phyloP scores from a whole-genome alignment of 768 basidiomycete genomes.

The Pisolithus microcarpus region DNA sequence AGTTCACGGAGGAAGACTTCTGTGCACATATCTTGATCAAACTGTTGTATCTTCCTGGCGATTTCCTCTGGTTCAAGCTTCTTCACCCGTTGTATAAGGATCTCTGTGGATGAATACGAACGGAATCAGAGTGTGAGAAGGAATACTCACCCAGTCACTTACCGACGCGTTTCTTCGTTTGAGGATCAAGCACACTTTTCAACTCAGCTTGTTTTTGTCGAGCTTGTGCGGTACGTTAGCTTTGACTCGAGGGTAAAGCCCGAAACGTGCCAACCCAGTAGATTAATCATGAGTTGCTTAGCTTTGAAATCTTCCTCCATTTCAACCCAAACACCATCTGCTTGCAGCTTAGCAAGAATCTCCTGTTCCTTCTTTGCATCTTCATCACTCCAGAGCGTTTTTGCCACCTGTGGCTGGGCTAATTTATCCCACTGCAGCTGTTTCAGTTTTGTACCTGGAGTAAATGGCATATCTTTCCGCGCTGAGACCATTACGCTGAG shows the following conservation, averaged over 20 bases:
- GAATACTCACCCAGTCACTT: conserved; percentile 25
- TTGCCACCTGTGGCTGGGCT: conserved; percentile 76
- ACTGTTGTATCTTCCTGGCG: conserved; percentile 74
- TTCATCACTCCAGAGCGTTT: conserved; percentile 82
- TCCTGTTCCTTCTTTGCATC: conserved; percentile 59
- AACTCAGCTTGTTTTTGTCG: conserved; percentile 84
- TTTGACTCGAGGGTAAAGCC: conserved; percentile 1
- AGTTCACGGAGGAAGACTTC: conserved; percentile 86
- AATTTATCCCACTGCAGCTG: conserved; percentile 99
- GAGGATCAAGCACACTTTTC: conserved; percentile 83
- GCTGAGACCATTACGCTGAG: conserved; percentile 48
- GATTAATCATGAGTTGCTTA: conserved; percentile 85
- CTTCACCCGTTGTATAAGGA: conserved; percentile 83
- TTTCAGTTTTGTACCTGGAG: conserved; percentile 90
- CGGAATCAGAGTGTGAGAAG: not conserved
- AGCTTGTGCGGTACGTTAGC: conserved; percentile 34
- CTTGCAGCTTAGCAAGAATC: conserved; percentile 74
- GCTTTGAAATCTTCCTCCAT: conserved; percentile 99
- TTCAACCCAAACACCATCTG: conserved; percentile 85
- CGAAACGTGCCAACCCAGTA: conserved; percentile 54
- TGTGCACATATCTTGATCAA: conserved; percentile 81
- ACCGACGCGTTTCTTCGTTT: conserved; percentile 93
- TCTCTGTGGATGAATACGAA: conserved; percentile 48
- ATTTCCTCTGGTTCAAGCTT: conserved; percentile 83
- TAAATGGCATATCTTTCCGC: conserved; percentile 81